phyloP scores from a whole-genome alignment of 176 grass and related monocot species.

The Ananas comosus region DNA sequence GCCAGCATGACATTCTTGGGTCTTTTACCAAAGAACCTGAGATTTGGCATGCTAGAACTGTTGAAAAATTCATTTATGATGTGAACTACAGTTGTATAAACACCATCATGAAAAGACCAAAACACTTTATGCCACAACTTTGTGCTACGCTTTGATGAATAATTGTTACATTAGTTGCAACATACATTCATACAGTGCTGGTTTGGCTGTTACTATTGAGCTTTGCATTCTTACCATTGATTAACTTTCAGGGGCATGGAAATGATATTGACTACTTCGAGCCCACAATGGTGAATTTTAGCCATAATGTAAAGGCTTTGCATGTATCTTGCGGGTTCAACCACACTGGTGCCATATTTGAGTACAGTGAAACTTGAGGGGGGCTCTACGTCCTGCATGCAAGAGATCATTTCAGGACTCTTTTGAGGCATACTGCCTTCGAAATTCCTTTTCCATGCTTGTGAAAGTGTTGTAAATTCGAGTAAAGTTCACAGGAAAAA shows the following conservation, averaged over 20 bases:
- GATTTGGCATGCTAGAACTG: too few relatives aligned
- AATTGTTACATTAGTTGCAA: not conserved
- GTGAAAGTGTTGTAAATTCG: too few relatives aligned
- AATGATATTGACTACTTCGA: slow-evolving; percentile 61
- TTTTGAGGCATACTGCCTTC: too few relatives aligned
- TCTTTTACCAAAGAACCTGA: too few relatives aligned
- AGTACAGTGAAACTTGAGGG: slow-evolving; percentile 34
- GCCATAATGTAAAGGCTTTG: slow-evolving; percentile 39
- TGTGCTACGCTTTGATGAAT: not conserved
- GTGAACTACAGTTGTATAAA: too few relatives aligned
- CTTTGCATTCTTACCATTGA: not conserved
- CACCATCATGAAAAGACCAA: not conserved
- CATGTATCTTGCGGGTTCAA: slow-evolving; percentile 93
- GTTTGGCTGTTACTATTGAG: not conserved
- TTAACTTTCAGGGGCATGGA: slow-evolving; percentile 68
- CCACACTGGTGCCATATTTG: slow-evolving; percentile 76
- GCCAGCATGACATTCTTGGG: too few relatives aligned
- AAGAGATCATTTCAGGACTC: too few relatives aligned
- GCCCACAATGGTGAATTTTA: slow-evolving; percentile 55
- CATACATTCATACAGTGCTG: not conserved
- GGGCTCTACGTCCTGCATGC: too few relatives aligned
- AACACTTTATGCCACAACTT: not conserved
- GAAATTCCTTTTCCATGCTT: too few relatives aligned
- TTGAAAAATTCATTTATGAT: too few relatives aligned
- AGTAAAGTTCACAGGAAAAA: too few relatives aligned